Evolutionary conservation across 345 rosid species (phyloP).

Genomic region (Brassica rapa): DNA sequence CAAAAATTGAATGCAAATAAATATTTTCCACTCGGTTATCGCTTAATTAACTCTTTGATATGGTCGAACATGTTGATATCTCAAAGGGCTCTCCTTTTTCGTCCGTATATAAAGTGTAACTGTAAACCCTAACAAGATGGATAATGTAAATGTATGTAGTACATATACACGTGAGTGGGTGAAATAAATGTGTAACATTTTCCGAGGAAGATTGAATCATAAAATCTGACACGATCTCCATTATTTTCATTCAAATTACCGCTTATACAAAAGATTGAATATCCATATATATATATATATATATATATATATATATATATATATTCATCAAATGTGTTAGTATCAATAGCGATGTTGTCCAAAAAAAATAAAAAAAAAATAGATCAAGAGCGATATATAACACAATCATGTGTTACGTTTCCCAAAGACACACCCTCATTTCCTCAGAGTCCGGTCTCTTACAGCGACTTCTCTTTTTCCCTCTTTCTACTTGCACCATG

Average conservation of each 20-base stretch:
- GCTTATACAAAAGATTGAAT: slow-evolving; percentile 17
- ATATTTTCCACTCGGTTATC: neutral
- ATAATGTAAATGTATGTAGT: slow-evolving; percentile 26
- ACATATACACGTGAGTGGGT: slow-evolving; percentile 30
- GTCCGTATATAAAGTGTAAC: slow-evolving; percentile 12
- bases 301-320: neutral
- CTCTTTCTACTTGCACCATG: slow-evolving; percentile 26
- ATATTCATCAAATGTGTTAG: neutral
- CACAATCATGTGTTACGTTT: slow-evolving; percentile 5
- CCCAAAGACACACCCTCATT: slow-evolving; percentile 26
- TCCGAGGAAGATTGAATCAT: slow-evolving; percentile 42
- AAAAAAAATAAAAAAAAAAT: too few species aligned
- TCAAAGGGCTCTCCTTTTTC: slow-evolving; percentile 2
- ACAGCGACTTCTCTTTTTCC: slow-evolving; percentile 32
- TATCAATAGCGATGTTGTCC: neutral
- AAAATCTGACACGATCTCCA: slow-evolving; percentile 39
- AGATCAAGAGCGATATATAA: neutral
- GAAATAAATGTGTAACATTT: slow-evolving; percentile 37
- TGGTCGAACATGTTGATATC: slow-evolving; percentile 9
- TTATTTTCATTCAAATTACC: slow-evolving; percentile 32
- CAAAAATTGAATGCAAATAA: neutral
- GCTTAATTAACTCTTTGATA: neutral
- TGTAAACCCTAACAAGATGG: slow-evolving; percentile 33
- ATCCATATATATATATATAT: neutral
- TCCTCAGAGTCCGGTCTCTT: slow-evolving; percentile 37